These are phyloP conservation scores for Cercospora zeae-maydis DNA, from an alignment of 2,329 filamentous ascomycete species.

Conservation along the genomic window DNA sequence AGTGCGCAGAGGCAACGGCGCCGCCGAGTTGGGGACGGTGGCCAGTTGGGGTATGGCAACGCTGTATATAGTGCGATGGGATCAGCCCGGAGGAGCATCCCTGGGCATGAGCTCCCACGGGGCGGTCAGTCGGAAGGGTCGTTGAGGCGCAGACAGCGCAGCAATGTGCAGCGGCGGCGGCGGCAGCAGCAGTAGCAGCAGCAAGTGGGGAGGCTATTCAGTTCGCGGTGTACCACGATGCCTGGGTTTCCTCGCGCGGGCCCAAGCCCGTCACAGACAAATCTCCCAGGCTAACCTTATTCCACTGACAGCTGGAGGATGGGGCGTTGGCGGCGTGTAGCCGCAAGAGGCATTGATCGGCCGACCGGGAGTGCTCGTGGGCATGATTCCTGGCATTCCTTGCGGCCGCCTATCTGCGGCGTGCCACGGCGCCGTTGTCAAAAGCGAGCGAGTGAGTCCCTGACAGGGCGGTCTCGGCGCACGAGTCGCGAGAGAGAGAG, in stretches of 20 bases:
- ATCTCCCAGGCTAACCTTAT: slow-evolving; percentile 22
- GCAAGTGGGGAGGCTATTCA: slow-evolving; percentile 3
- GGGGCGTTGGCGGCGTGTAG: neutral
- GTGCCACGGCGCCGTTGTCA: neutral
- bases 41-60: slow-evolving; percentile 25
- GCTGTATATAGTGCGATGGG: slow-evolving; percentile 5
- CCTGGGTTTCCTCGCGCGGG: slow-evolving; percentile 11
- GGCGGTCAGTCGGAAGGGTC: neutral
- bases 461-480: neutral
- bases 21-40: slow-evolving; percentile 15
- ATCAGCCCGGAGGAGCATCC: slow-evolving; percentile 1
- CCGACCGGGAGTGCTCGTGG: neutral
- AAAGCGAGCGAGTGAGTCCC: neutral
- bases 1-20: slow-evolving; percentile 15
- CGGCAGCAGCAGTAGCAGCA: neutral
- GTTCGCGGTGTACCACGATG: slow-evolving; percentile 15
- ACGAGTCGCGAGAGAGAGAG: neutral
- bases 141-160: neutral
- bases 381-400: neutral
- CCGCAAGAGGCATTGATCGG: slow-evolving; percentile 3
- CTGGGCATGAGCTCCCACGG: neutral
- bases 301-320: slow-evolving; percentile 18
- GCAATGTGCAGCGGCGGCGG: neutral
- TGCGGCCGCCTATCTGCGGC: neutral
- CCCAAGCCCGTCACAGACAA: slow-evolving; percentile 13